Conservation (phyloP, 179 eudicot genomes). For the Drosera spatulata region DNA sequence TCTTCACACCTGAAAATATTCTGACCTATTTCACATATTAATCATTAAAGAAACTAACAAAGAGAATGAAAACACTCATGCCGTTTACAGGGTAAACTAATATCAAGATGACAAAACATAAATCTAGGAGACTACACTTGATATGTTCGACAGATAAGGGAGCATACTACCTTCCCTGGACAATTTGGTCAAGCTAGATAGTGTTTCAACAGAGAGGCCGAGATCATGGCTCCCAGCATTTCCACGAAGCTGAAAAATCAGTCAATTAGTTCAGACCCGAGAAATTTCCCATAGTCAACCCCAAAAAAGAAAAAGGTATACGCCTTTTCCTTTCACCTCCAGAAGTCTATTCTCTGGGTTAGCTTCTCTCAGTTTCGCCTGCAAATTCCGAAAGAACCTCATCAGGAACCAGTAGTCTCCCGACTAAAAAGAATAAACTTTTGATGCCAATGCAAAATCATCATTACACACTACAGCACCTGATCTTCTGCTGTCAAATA, state of each 20-base stretch:
- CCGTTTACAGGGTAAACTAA: too few species aligned
- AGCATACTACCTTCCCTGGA: slow-evolving; percentile 62
- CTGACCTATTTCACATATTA: neutral
- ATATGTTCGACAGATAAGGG: neutral
- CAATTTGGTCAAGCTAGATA: slow-evolving; percentile 62
- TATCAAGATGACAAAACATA: neutral
- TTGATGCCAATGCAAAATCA: too few species aligned
- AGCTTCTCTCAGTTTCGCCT: slow-evolving; percentile 80
- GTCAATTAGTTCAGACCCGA: too few species aligned
- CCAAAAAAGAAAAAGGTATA: neutral
- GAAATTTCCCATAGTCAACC: too few species aligned
- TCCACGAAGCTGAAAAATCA: slow-evolving; percentile 62
- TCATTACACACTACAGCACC: slow-evolving; percentile 17
- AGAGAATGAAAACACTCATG: too few species aligned
- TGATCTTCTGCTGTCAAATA: slow-evolving; percentile 87
- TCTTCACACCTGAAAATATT: slow-evolving; percentile 55
- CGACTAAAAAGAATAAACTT: too few species aligned
- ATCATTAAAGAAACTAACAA: neutral
- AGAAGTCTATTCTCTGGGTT: slow-evolving; percentile 77
- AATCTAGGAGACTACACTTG: neutral
- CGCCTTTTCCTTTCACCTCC: slow-evolving; percentile 45
- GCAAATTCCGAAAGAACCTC: slow-evolving; percentile 10
- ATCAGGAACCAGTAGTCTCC: neutral
- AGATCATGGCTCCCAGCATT: slow-evolving; percentile 99
- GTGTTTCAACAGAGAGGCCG: slow-evolving; percentile 66